Base-by-base conservation (phyloP, 106 monocot genomes). In the Phalaenopsis aphrodite region DNA sequence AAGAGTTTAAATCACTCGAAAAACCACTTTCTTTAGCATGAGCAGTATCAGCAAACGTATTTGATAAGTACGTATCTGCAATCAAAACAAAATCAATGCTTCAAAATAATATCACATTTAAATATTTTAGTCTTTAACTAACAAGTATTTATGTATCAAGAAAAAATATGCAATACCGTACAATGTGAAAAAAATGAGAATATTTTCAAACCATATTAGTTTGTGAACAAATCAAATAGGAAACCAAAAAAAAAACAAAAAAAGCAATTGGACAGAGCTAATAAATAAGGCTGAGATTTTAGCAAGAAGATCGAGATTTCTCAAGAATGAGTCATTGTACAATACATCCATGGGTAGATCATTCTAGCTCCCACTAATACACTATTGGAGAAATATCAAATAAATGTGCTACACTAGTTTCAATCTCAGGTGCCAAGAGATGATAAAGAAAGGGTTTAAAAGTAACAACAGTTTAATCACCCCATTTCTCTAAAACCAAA, bases 61-160 rank as follows among this genome's bases (percentile, higher is more conserved):
- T 84, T 76, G 88, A 88, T n/a, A 95, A 74, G 78, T 92, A 95
- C 77, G 87, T 90, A 81, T 95, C 95, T 95, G 92, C 82, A 84
- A 78, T 56, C 11, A 83, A 21, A 84, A 74, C 18, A 37, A 76
- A 75, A 74, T 7, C 17, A 75, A 75, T 16, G 74, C 45, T 73
- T 30, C 6, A 43, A 19, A 16, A 71, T 71, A 41, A 41, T 71
- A 71, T 41, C 3, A 38, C 41, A 71, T 41, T 38, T 21, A 74
- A 74, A 74, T 74, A 74, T 74, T 42, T 39, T 15, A 39, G 69
- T 21, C 10, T 69, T 69, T 69, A 38, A 69, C 64, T 69, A 69
- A 37, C 1, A 69, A 38, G 38, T 69, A 69, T 38, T 69, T 1
- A 38, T 69, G 39, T 69, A 39, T 69, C 15, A 4, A 69, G 38